Percentiles rank a stretch among this genome's conserved stretches.
phyloP scores from a whole-genome alignment of 768 basidiomycete species.

The Lactarius hengduanensis region DNA sequence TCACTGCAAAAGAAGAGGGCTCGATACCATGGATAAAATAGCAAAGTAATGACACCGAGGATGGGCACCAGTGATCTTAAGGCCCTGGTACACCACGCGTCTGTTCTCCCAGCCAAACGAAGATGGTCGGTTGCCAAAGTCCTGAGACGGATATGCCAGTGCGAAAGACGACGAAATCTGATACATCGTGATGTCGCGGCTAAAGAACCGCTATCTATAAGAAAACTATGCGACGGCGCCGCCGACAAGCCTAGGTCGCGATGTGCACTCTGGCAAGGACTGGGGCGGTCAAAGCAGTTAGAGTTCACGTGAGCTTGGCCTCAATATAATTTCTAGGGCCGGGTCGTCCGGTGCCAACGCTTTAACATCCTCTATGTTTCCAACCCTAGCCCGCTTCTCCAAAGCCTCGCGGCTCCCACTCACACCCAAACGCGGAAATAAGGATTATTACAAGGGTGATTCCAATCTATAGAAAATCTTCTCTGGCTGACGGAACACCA shows the following conservation, averaged over 20 bases:
- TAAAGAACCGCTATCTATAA: neutral
- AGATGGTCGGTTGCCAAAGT: neutral
- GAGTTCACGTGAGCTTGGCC: neutral
- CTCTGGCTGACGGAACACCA: conserved; percentile 33
- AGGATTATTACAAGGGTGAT: conserved; percentile 96
- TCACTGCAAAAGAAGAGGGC: neutral
- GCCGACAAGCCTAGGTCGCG: neutral
- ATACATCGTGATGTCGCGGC: neutral
- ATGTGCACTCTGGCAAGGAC: neutral
- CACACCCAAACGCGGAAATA: conserved; percentile 86
- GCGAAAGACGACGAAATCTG: neutral
- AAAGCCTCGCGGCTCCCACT: conserved; percentile 85
- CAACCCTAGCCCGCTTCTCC: conserved; percentile 50
- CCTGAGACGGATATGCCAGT: neutral
- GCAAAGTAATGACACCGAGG: neutral
- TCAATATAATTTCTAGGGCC: neutral
- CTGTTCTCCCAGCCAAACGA: neutral
- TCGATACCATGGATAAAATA: neutral
- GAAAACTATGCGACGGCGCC: neutral
- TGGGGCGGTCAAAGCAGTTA: neutral
- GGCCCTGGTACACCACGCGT: neutral
- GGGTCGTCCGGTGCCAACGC: neutral
- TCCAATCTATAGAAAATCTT: neutral
- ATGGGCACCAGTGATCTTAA: neutral
- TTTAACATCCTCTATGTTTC: conserved; percentile 20